A percentile compares a stretch with the other conserved stretches of the same genome.
Conservation (phyloP, 257 asterid species). For the Lantana camara region DNA sequence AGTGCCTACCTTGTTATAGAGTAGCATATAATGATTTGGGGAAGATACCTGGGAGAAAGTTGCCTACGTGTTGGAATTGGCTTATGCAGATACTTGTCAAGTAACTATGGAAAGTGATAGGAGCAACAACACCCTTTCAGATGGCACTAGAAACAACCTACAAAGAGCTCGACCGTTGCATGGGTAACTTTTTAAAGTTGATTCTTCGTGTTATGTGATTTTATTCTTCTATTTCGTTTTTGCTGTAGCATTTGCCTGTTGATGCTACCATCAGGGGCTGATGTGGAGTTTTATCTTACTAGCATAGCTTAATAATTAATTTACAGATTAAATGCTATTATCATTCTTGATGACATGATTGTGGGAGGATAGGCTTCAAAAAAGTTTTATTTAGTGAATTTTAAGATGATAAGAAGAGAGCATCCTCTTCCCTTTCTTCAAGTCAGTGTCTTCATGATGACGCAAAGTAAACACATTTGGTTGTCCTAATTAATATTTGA, state of each 20-base stretch:
- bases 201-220: constrained; percentile 7
- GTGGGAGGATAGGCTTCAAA: background rate
- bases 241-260: constrained; percentile 6
- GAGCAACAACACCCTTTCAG: constrained; percentile 48
- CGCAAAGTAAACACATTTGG: constrained; percentile 8
- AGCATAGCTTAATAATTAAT: background rate
- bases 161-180: constrained; percentile 70
- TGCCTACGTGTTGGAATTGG: constrained; percentile 53
- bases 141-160: constrained; percentile 46
- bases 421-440: constrained; percentile 7
- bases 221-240: constrained; percentile 6
- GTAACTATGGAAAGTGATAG: constrained; percentile 77
- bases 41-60: constrained; percentile 50
- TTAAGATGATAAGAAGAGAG: background rate
- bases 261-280: constrained; percentile 1
- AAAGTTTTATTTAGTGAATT: constrained; percentile 16
- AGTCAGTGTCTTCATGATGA: background rate
- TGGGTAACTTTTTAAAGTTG: constrained; percentile 57
- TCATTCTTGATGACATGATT: constrained; percentile 15
- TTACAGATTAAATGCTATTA: background rate
- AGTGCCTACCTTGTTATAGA: constrained; percentile 43
- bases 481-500: constrained; percentile 15
- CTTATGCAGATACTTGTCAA: constrained; percentile 42
- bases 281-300: constrained; percentile 12
- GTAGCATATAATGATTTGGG: constrained; percentile 75